Base-by-base conservation (phyloP, 805 yeast species). In the Ogataea paradorogensis region DNA sequence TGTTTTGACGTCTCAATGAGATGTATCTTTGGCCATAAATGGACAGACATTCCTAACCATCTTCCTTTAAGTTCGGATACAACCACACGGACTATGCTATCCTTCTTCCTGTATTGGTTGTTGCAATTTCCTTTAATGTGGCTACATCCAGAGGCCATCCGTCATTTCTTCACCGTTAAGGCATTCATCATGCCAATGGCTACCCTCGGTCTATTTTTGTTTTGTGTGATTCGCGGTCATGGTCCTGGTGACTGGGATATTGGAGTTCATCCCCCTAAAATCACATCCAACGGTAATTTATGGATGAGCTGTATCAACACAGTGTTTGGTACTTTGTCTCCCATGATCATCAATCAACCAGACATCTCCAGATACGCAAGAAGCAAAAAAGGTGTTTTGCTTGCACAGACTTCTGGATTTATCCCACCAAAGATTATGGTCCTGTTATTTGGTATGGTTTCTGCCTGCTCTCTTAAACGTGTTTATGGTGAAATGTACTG, bases 1-100 rank as follows among this genome's bases (percentile, higher is more conserved):
- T 64, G 66, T 23, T 52, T 63, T 27, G 62, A 61, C 34, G 64
- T 60, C 31, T 42, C 61, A 15, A 31, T 58, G 24, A 46, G 53
- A 21, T 50, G 55, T 31, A 43, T 50, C 27, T 52, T 52, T 37
- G 52, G 54, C 27, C 33, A 47, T 33, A 45, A 33, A 33, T 52
- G 54, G 54, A 26, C 22, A 6, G 28, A 48, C 30, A 35, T 52
- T 10, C 38, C 43, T 7, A 53, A 53, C 26, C 39, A 35, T 13
- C 36, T 53, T 5, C 55, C 56, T 7, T 49, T 16, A 4, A 42
- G 50, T 15, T 45, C 54, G n/a, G 42, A 41, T n/a, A 46, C 43
- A 13, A 41, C 51, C 11, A 50, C 58, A 2, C 43, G 48, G 29
- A 28, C 42, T 9, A 47, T 52, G 42, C 29, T 42, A 21, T 45